Evolutionary conservation across 2,329 filamentous ascomycete genomes (phyloP), one percentile per base, ranked within the genome.

Genomic region (Cadophora luteo-olivacea): DNA sequence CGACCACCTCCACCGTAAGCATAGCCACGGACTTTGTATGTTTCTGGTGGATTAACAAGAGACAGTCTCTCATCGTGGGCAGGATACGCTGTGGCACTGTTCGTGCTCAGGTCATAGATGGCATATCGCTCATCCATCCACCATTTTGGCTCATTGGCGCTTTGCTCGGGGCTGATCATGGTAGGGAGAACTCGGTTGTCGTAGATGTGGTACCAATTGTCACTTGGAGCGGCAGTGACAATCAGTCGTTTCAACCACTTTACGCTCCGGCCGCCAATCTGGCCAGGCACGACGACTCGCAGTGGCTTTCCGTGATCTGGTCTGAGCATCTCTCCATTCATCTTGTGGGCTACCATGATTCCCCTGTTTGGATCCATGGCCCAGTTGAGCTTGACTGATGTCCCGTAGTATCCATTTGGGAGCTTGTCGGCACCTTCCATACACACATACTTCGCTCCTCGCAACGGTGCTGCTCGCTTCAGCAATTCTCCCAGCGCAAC

Each of bases 171-270:
- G 12, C 90, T 91, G 19, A 97, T 85, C 86, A 90, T 94, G 0
- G 93, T 97, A 72, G 94, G 94, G 49, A 97, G 81, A 1, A 97
- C 93, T 68, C 93, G 85, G 77, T 97, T 97, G 78, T 97, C 94
- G 79, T 96, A 94, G 70, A 97, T 93, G 79, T 97, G 94, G 75
- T 97, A 97, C 93, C 93, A 97, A 77, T 97, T 97, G 71, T 95
- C 91, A 77, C 93, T 97, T 0, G 94, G 93, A 29, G 85, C 83
- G 11, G 89, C 86, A 0, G 93, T 95, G 62, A 97, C 79, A 54
- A 94, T 91, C 69, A 97, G 86, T 72, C 85, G 90, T 81, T 91
- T 95, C 68, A 97, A 78, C 94, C 94, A 97, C 80, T 97, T 97
- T 38, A 97, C 94, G 78, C 93, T 97, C 71, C 94, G 86, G 0